Conservation (phyloP, 2,329 filamentous ascomycete species). For the Rhynchosporium graminicola region DNA sequence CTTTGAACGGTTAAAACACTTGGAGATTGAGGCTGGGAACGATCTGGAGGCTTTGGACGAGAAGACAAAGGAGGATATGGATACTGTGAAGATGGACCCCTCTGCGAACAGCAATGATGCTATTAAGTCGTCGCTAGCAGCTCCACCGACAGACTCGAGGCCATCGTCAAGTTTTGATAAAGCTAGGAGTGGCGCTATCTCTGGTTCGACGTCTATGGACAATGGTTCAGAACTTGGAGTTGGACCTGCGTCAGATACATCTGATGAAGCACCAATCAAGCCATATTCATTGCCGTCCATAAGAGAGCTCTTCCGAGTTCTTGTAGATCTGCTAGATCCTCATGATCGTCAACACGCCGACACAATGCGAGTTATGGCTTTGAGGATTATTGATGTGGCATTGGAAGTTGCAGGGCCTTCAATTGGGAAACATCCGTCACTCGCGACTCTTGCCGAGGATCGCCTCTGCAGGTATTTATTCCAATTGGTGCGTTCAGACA, state of each 20-base stretch:
- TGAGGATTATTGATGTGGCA: slow-evolving; percentile 95
- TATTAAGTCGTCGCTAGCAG: slow-evolving; percentile 53
- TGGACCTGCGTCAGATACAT: slow-evolving; percentile 37
- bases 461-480: slow-evolving; percentile 92
- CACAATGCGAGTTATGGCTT: slow-evolving; percentile 93
- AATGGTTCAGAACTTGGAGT: slow-evolving; percentile 34
- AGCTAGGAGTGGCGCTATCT: slow-evolving; percentile 28
- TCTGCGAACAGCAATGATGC: slow-evolving; percentile 66
- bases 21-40: slow-evolving; percentile 74
- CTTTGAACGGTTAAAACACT: slow-evolving; percentile 86
- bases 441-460: slow-evolving; percentile 87
- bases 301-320: slow-evolving; percentile 86
- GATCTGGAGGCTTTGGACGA: slow-evolving; percentile 66
- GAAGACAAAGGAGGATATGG: slow-evolving; percentile 67
- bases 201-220: slow-evolving; percentile 30
- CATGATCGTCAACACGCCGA: slow-evolving; percentile 92
- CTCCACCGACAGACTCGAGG: slow-evolving; percentile 41
- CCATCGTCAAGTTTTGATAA: slow-evolving; percentile 49
- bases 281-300: slow-evolving; percentile 96
- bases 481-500: slow-evolving; percentile 93
- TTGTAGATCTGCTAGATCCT: slow-evolving; percentile 91
- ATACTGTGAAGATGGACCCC: slow-evolving; percentile 82
- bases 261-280: slow-evolving; percentile 59
- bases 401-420: slow-evolving; percentile 94
- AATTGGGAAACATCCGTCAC: slow-evolving; percentile 86